A percentile compares a stretch with the other conserved stretches of the same genome.
Evolutionary conservation across 73 alveolate species (phyloP).

Genomic region (Breviolum minutum): DNA sequence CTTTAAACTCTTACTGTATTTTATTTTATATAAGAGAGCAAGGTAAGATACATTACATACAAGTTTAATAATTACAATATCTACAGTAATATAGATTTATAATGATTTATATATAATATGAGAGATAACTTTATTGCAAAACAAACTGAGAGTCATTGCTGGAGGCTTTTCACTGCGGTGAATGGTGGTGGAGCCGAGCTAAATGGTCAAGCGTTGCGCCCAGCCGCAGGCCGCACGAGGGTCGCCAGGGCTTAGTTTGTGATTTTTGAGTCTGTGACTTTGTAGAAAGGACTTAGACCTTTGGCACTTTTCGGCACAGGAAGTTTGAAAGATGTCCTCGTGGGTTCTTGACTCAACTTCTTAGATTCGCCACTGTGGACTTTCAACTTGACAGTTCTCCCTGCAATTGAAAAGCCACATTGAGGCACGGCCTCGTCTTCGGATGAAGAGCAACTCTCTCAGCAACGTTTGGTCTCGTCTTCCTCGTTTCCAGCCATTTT

Average conservation of each 20-base stretch:
- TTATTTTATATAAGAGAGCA: too few species aligned
- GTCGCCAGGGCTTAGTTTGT: not conserved
- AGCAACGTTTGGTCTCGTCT: not conserved
- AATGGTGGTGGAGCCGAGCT: not conserved
- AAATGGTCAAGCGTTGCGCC: not conserved
- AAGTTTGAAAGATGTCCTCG: not conserved
- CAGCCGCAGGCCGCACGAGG: not conserved
- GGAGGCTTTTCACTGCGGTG: not conserved
- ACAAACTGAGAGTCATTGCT: too few species aligned
- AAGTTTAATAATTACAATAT: too few species aligned
- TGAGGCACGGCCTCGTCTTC: conserved; percentile 4
- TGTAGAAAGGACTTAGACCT: not conserved
- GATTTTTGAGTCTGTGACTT: too few species aligned
- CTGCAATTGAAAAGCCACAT: not conserved
- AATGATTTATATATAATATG: too few species aligned
- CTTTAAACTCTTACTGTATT: too few species aligned
- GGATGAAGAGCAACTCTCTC: not conserved
- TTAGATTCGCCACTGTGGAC: too few species aligned
- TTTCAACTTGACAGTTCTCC: not conserved
- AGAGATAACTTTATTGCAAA: too few species aligned
- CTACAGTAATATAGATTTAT: too few species aligned
- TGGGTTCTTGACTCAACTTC: not conserved
- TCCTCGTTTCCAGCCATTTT: too few species aligned
- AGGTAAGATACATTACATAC: too few species aligned
- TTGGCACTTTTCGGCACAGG: not conserved